Percentiles rank a stretch among this genome's conserved stretches.
These are phyloP conservation scores for Aphanomyces cochlioides DNA, from an alignment of 352 stramenopile species.

Conservation along the genomic window DNA sequence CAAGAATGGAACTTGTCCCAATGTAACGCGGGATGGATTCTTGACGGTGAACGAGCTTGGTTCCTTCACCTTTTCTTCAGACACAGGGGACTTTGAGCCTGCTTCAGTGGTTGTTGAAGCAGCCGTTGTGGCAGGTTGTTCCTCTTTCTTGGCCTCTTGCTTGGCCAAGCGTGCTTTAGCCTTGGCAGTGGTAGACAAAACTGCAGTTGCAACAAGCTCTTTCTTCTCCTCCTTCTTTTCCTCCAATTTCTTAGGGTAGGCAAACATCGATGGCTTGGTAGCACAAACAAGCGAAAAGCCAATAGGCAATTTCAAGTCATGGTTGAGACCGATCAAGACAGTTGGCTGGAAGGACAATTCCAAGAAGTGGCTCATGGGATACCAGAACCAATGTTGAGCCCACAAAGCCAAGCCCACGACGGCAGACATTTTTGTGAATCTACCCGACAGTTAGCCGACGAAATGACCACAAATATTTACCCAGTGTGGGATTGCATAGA, in stretches of 20 bases:
- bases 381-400: slow-evolving; percentile 99
- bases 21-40: slow-evolving; percentile 93
- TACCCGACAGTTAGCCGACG: neutral
- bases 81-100: slow-evolving; percentile 36
- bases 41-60: slow-evolving; percentile 89
- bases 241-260: slow-evolving; percentile 96
- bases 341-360: slow-evolving; percentile 96
- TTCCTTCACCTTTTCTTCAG: slow-evolving; percentile 79
- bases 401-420: slow-evolving; percentile 96
- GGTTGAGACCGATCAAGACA: slow-evolving; percentile 95
- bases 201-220: slow-evolving; percentile 95
- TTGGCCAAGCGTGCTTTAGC: slow-evolving; percentile 92
- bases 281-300: slow-evolving; percentile 92
- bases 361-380: slow-evolving; percentile 98
- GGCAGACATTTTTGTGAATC: slow-evolving; percentile 96
- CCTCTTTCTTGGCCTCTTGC: slow-evolving; percentile 85
- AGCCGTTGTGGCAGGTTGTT: slow-evolving; percentile 44
- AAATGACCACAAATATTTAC: slow-evolving; percentile 23
- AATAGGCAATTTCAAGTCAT: slow-evolving; percentile 97
- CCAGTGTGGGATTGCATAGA: slow-evolving; percentile 94
- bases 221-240: slow-evolving; percentile 99
- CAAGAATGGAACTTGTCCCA: slow-evolving; percentile 87
- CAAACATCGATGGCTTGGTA: slow-evolving; percentile 94
- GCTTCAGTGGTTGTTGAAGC: slow-evolving; percentile 55
- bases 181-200: slow-evolving; percentile 97